These are phyloP conservation scores for Lipomyces oligophaga DNA, from an alignment of 805 yeast genomes.

Conservation along the genomic window DNA sequence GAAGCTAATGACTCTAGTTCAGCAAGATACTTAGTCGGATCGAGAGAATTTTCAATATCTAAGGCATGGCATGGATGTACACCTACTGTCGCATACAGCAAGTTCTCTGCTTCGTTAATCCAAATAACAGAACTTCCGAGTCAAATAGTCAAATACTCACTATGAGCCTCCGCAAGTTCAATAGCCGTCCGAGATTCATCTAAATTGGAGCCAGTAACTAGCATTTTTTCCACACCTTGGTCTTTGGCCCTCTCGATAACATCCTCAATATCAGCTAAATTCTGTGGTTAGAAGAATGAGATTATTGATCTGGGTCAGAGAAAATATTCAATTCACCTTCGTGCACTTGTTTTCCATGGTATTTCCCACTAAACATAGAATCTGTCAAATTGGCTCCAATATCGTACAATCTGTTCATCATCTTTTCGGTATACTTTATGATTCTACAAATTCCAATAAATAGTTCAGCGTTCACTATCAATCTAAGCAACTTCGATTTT, in stretches of 20 bases:
- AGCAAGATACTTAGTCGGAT: slow-evolving; percentile 44
- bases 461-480: too few species aligned
- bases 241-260: slow-evolving; percentile 65
- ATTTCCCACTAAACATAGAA: slow-evolving; percentile 77
- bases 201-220: slow-evolving; percentile 80
- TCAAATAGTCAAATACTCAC: slow-evolving; percentile 13
- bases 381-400: slow-evolving; percentile 78
- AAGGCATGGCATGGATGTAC: slow-evolving; percentile 90
- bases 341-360: slow-evolving; percentile 68
- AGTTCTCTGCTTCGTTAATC: slow-evolving; percentile 8
- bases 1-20: slow-evolving; percentile 49
- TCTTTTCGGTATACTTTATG: neutral
- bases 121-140: neutral
- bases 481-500: too few species aligned
- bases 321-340: slow-evolving; percentile 33
- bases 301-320: too few species aligned
- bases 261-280: slow-evolving; percentile 50
- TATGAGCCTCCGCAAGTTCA: slow-evolving; percentile 46
- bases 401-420: neutral
- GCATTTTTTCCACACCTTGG: slow-evolving; percentile 62
- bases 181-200: slow-evolving; percentile 62
- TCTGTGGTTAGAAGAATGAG: neutral
- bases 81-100: slow-evolving; percentile 71
- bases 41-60: slow-evolving; percentile 44
- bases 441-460: too few species aligned